phyloP scores from a whole-genome alignment of 495 filamentous ascomycete species.

The Aspergillus wentii region DNA sequence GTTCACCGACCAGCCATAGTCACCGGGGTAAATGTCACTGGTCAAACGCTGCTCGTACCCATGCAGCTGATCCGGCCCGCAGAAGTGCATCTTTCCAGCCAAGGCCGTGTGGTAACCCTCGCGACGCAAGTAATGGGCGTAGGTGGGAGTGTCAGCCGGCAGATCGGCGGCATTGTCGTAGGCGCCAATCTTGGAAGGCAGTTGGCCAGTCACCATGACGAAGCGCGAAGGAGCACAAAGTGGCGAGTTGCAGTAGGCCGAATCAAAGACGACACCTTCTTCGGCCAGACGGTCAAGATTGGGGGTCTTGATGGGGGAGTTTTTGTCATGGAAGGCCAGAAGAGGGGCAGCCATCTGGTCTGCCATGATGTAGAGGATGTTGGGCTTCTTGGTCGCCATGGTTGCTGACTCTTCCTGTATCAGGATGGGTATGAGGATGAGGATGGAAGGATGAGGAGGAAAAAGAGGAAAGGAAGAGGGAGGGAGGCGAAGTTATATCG shows the following conservation, averaged over 20 bases:
- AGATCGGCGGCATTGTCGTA: conserved; percentile 83
- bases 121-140: conserved; percentile 81
- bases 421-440: conserved; percentile 1
- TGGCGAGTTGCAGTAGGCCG: conserved; percentile 84
- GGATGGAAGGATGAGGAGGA: conserved; percentile 3
- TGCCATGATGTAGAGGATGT: conserved; percentile 86
- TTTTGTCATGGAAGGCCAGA: conserved; percentile 75
- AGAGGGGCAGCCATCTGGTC: conserved; percentile 86
- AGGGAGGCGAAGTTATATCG: conserved; percentile 1
- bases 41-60: conserved; percentile 85
- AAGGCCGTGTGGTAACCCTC: conserved; percentile 84
- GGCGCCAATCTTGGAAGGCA: conserved; percentile 79
- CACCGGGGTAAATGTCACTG: conserved; percentile 87
- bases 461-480: conserved; percentile 2
- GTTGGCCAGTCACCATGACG: conserved; percentile 81
- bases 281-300: conserved; percentile 76
- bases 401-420: too few relatives aligned
- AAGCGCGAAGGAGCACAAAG: conserved; percentile 86
- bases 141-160: conserved; percentile 71
- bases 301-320: conserved; percentile 79
- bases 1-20: conserved; percentile 85
- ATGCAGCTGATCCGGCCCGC: conserved; percentile 81
- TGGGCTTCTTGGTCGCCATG: conserved; percentile 52
- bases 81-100: conserved; percentile 94
- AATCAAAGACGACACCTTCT: conserved; percentile 77